Conservation (phyloP, 2,329 filamentous ascomycete species). For the Emericellopsis atlantica region DNA sequence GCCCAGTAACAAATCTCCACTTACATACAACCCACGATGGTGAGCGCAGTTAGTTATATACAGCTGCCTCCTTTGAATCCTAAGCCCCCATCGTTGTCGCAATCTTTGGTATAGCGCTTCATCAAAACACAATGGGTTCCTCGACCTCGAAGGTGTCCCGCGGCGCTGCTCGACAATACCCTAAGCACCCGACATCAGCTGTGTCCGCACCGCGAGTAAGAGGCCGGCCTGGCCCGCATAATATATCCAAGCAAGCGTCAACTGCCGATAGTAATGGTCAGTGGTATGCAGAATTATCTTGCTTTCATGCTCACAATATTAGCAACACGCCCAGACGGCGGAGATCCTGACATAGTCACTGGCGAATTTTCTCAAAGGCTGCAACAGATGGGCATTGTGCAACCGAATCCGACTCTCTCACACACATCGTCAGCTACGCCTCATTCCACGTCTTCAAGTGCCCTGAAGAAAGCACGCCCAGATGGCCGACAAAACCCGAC, state of each 20-base stretch:
- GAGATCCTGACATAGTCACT: slow-evolving; percentile 26
- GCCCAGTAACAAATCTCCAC: no score
- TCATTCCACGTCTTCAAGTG: background rate
- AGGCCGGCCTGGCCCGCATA: no score
- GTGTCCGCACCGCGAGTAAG: no score
- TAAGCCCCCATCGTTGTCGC: no score
- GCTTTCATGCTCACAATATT: background rate
- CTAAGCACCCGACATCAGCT: background rate
- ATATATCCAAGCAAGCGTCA: no score
- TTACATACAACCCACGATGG: no score
- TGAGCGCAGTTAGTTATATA: no score
- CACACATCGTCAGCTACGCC: slow-evolving; percentile 27
- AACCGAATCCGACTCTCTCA: slow-evolving; percentile 40
- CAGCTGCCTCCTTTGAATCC: no score
- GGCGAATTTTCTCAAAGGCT: slow-evolving; percentile 38
- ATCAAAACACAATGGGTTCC: background rate
- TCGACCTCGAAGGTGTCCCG: background rate
- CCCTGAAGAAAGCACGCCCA: background rate
- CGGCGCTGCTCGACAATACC: background rate
- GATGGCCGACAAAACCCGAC: slow-evolving; percentile 23
- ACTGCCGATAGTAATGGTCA: background rate
- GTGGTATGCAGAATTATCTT: background rate
- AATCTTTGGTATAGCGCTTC: no score
- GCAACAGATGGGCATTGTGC: slow-evolving; percentile 39
- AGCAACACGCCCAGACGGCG: slow-evolving; percentile 26